These are phyloP conservation scores for Fomes fomentarius DNA, from an alignment of 1,284 basidiomycete genomes.

Conservation along the genomic window DNA sequence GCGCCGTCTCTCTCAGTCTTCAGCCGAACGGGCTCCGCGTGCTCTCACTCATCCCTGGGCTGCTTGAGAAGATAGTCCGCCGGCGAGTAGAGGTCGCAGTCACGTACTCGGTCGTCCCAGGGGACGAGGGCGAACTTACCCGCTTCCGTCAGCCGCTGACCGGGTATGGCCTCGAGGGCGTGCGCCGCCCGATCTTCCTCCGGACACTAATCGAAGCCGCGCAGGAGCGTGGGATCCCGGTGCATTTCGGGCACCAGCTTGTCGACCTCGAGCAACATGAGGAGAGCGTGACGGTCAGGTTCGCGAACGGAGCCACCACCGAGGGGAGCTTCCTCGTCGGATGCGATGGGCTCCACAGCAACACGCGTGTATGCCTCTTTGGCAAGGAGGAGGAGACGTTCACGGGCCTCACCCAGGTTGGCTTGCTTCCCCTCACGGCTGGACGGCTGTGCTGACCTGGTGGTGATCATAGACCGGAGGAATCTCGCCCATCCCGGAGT, in stretches of 20 bases:
- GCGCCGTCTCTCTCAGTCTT: conserved; percentile 36
- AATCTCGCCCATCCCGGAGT: conserved; percentile 35
- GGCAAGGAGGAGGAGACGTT: conserved; percentile 42
- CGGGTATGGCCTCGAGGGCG: conserved; percentile 33
- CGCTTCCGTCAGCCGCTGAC: conserved; percentile 27
- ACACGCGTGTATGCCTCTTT: conserved; percentile 43
- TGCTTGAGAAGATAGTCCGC: conserved; percentile 39
- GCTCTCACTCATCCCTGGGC: conserved; percentile 42
- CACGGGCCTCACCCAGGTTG: conserved; percentile 46
- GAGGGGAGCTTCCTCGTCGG: conserved; percentile 47
- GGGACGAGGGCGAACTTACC: conserved; percentile 37
- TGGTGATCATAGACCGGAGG: conserved; percentile 36
- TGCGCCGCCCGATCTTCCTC: conserved; percentile 39
- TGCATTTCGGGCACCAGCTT: conserved; percentile 42
- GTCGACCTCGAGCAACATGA: conserved; percentile 37
- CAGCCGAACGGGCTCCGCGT: conserved; percentile 47
- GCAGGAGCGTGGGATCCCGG: conserved; percentile 37
- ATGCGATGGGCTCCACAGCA: conserved; percentile 51
- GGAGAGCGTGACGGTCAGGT: conserved; percentile 38
- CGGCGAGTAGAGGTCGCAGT: conserved; percentile 28
- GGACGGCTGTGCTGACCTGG: neutral
- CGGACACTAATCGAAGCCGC: conserved; percentile 38
- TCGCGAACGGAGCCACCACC: conserved; percentile 42
- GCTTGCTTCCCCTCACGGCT: neutral
- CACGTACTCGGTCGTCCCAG: conserved; percentile 36